Base-by-base conservation (phyloP, 2,329 filamentous ascomycete genomes). In the Aspergillus luchuensis region DNA sequence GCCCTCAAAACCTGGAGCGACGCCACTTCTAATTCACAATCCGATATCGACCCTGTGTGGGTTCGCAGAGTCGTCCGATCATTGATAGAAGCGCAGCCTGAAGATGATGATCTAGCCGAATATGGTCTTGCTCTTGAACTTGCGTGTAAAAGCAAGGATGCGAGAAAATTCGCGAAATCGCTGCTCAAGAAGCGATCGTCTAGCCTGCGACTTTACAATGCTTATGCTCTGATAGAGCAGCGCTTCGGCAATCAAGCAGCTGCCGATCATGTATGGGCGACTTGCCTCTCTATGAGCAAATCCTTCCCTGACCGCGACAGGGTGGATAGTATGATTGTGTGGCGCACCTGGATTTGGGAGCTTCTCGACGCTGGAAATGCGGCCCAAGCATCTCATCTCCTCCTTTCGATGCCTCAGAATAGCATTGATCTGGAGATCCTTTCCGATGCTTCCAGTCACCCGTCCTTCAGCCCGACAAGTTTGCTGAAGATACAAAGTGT, bases 221-320 rank as follows among this genome's bases (percentile, higher is more conserved):
- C 88, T 0, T 96, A 94, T 70, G 91, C 89, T 0, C 76, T 91
- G 13, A 85, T 92, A 3, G 91, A 96, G 74, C 82, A 78, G 65
- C 79, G 80, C 1, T 83, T 82, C 30, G 85, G 82, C 0, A 88
- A 89, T 23, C 66, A 71, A 1, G 80, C 85, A 0, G 79, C 86
- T 50, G 88, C 89, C 4, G 78, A 81, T 21, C 87, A 85, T 55
- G 87, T 95, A 0, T 84, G 94, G 68, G 73, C 81, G 1, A 89
- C 89, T 1, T 88, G 91, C 1, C 79, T 91, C n/a, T 79, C 79
- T 2, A 85, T 88, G 81, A 81, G 77, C 57, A 70, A 71, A n/a
- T 76, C 69, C 2, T 77, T 82, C 21, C 62, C 72, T 4, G 66
- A 74, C 19, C 59, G 65, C 5, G 71, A 76, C 21, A 72, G 71